Conservation (phyloP, 1,284 basidiomycete genomes). For the Ceratobasidium sp. region DNA sequence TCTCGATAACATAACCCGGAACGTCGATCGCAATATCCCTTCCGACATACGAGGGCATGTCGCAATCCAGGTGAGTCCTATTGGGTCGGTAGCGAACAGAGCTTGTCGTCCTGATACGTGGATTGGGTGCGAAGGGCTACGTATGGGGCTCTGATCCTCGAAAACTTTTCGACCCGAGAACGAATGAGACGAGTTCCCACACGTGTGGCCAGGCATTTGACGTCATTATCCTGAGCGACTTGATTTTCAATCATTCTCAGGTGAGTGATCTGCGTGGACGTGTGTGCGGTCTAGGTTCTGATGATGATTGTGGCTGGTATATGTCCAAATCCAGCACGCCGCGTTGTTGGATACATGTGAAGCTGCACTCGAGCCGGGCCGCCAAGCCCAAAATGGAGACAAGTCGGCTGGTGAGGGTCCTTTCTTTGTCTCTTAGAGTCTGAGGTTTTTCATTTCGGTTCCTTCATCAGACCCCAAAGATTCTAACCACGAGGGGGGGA, state of each 20-base stretch:
- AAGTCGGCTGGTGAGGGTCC: background rate
- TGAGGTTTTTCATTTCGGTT: background rate
- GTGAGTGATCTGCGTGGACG: conserved; percentile 50
- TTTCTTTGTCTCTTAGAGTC: background rate
- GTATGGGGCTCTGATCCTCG: conserved; percentile 82
- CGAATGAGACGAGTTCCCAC: no score
- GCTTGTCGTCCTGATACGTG: background rate
- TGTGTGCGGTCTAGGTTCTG: background rate
- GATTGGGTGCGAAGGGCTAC: conserved; percentile 66
- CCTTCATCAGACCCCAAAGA: conserved; percentile 3
- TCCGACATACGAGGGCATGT: conserved; percentile 49
- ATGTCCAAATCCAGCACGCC: conserved; percentile 64
- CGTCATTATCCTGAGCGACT: conserved; percentile 87
- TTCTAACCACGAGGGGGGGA: background rate
- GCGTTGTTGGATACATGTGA: conserved; percentile 83
- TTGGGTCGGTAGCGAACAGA: conserved; percentile 17
- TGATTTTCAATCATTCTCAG: conserved; percentile 89
- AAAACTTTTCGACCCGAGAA: conserved; percentile 62
- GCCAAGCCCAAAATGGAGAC: background rate
- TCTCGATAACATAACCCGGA: conserved; percentile 78
- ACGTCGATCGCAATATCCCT: conserved; percentile 67
- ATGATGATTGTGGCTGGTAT: background rate
- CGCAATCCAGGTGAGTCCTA: conserved; percentile 60
- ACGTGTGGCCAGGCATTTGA: conserved; percentile 76
- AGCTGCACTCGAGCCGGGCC: conserved; percentile 46